Evolutionary conservation across 2,329 filamentous ascomycete species (phyloP).

Genomic region (Epicoccum nigrum): DNA sequence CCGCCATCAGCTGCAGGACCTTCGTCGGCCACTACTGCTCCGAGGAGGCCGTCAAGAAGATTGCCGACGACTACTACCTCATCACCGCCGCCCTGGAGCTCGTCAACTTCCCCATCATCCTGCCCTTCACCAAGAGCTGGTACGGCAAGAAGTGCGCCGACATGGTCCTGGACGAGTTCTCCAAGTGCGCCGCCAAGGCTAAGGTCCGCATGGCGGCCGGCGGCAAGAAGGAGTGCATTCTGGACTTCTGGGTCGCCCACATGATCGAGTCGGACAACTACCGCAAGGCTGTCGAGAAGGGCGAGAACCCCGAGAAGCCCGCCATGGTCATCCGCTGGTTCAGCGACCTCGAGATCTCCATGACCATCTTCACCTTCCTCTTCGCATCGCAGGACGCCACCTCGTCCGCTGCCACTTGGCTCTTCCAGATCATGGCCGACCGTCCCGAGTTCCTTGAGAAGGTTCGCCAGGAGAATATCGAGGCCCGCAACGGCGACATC

Average conservation of each 20-base stretch:
- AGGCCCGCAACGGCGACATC: slow-evolving; percentile 74
- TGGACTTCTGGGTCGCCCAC: slow-evolving; percentile 84
- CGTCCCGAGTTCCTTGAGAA: slow-evolving; percentile 90
- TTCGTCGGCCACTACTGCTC: slow-evolving; percentile 96
- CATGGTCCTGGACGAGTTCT: slow-evolving; percentile 87
- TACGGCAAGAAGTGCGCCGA: slow-evolving; percentile 95
- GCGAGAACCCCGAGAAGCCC: slow-evolving; percentile 74
- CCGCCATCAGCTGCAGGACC: slow-evolving; percentile 92
- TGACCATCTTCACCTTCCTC: slow-evolving; percentile 94
- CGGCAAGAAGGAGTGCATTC: slow-evolving; percentile 86
- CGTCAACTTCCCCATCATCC: slow-evolving; percentile 86
- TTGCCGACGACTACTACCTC: slow-evolving; percentile 94
- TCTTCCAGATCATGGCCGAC: slow-evolving; percentile 93
- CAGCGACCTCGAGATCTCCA: slow-evolving; percentile 86
- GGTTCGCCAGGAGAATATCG: slow-evolving; percentile 88
- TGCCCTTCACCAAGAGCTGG: slow-evolving; percentile 95
- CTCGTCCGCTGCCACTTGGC: slow-evolving; percentile 89
- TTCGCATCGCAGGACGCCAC: slow-evolving; percentile 98
- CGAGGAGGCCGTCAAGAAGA: slow-evolving; percentile 88
- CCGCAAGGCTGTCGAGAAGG: slow-evolving; percentile 76
- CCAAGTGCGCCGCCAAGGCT: slow-evolving; percentile 90
- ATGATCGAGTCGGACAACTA: slow-evolving; percentile 87
- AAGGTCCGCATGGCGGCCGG: slow-evolving; percentile 91
- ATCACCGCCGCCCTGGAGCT: slow-evolving; percentile 95
- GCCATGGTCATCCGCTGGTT: slow-evolving; percentile 82